Base-by-base conservation (phyloP, 257 asterid genomes). In the Galeopsis tetrahit region DNA sequence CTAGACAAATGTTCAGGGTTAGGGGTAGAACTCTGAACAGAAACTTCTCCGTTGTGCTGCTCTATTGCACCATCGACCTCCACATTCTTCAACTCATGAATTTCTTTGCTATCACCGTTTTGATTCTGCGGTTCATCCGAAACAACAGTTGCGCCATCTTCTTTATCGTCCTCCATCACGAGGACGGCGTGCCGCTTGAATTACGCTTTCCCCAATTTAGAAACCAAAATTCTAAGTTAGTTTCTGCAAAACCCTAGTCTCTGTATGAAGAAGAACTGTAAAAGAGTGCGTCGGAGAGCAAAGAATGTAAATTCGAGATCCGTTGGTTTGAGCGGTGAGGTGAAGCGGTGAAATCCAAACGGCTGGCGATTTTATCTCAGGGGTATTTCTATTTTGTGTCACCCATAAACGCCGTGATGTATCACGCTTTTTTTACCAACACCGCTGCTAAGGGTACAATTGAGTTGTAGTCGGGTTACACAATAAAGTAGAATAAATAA, bases 91-190 rank as follows among this genome's bases (percentile, higher is more conserved):
- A 60, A 58, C 35, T 64, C 69, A 7, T 10, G 48, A 21, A 31
- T 36, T 67, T 53, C 68, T 58, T 39, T 57, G 49, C 17, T 13
- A n/a, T 68, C 77, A 53, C 33, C 71, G 44, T 10, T 58, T 8
- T 65, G 68, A 42, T 60, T 15, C 57, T 57, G 69, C 74, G 43
- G 53, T 31, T 71, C 68, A 44, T 56, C 80, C 4, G 74, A 36
- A 63, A 35, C 71, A 35, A 75, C 61, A 32, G 63, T 5, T 13
- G 46, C 71, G 28, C 68, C 59, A 10, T 10, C 72, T 61, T 83
- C 82, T 11, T 66, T 69, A 10, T 49, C 69, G 51, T 75, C 78
- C 55, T 81, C 78, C 81, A 80, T 83, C 15, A 42, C 40, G 34
- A 55, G 34, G 61, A 62, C 6, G 65, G 40, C 10, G 38, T 56